A percentile compares a stretch with the other conserved stretches of the same genome.
phyloP scores from a whole-genome alignment of 805 yeast genomes.

The Kodamaea neixiangensis region DNA sequence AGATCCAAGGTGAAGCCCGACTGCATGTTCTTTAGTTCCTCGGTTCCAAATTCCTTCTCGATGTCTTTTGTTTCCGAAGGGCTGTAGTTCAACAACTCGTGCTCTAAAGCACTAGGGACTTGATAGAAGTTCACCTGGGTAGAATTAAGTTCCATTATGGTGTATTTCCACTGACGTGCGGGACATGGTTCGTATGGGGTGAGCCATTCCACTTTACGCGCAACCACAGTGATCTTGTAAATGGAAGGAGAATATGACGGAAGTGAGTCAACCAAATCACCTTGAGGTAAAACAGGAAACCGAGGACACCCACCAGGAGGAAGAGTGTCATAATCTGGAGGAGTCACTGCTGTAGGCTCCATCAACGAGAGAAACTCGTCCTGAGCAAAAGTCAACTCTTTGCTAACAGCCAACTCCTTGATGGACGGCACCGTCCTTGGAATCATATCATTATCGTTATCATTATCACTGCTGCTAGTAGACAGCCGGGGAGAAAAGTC shows the following conservation, averaged over 20 bases:
- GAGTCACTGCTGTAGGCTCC: slow-evolving; percentile 41
- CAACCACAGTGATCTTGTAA: slow-evolving; percentile 54
- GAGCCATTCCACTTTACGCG: slow-evolving; percentile 72
- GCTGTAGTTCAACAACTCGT: slow-evolving; percentile 24
- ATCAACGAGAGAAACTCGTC: slow-evolving; percentile 26
- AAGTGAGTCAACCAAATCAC: slow-evolving; percentile 42
- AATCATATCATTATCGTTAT: slow-evolving; percentile 1
- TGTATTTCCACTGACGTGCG: slow-evolving; percentile 67
- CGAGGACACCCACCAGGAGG: slow-evolving; percentile 49
- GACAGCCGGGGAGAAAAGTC: slow-evolving; percentile 11
- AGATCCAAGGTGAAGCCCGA: slow-evolving; percentile 24
- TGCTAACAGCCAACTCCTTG: neutral
- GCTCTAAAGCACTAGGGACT: slow-evolving; percentile 37
- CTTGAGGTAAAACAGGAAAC: slow-evolving; percentile 27
- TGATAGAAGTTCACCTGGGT: slow-evolving; percentile 78
- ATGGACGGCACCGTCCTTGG: neutral
- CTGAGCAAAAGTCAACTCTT: neutral
- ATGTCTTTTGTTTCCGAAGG: slow-evolving; percentile 13
- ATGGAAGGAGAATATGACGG: slow-evolving; percentile 73
- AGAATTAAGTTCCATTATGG: slow-evolving; percentile 75
- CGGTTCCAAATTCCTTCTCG: slow-evolving; percentile 13
- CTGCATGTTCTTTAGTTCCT: slow-evolving; percentile 14
- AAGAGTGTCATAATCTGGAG: slow-evolving; percentile 37
- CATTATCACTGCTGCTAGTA: slow-evolving; percentile 11
- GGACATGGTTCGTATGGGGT: slow-evolving; percentile 75